Evolutionary conservation across 2,329 filamentous ascomycete species (phyloP).

Genomic region (Pseudogymnoascus sp.): DNA sequence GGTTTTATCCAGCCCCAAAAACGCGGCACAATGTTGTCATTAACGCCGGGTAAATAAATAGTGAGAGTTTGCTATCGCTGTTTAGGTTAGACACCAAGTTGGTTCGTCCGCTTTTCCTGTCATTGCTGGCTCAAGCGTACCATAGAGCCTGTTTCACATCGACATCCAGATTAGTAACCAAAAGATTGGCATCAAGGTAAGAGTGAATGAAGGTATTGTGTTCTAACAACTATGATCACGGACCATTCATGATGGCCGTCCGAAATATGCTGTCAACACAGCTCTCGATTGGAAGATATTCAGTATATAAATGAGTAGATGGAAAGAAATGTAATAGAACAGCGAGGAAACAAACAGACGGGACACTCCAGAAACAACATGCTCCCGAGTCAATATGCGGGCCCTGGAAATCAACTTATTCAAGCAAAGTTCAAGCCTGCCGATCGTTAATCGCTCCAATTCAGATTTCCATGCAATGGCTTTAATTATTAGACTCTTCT

Average conservation of each 20-base stretch:
- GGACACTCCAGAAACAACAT: neutral
- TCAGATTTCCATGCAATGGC: neutral
- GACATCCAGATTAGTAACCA: neutral
- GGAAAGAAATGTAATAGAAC: neutral
- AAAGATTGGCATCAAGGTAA: neutral
- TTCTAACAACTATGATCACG: neutral
- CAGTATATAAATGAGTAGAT: neutral
- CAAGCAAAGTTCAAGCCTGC: neutral
- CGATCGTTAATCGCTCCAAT: neutral
- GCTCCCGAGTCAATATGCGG: neutral
- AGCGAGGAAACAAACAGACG: neutral
- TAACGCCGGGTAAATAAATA: neutral
- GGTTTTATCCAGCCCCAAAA: neutral
- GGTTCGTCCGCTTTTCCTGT: neutral
- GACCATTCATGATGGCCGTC: neutral
- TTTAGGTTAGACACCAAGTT: neutral
- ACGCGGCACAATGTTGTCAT: neutral
- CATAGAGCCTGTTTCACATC: neutral
- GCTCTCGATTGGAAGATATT: neutral
- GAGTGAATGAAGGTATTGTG: neutral
- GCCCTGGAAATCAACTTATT: neutral
- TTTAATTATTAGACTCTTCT: neutral
- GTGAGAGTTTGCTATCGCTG: neutral
- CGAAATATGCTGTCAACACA: neutral
- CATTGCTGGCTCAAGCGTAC: neutral